Base-by-base conservation (phyloP, 2,329 filamentous ascomycete species). In the Passalora sequoiae region DNA sequence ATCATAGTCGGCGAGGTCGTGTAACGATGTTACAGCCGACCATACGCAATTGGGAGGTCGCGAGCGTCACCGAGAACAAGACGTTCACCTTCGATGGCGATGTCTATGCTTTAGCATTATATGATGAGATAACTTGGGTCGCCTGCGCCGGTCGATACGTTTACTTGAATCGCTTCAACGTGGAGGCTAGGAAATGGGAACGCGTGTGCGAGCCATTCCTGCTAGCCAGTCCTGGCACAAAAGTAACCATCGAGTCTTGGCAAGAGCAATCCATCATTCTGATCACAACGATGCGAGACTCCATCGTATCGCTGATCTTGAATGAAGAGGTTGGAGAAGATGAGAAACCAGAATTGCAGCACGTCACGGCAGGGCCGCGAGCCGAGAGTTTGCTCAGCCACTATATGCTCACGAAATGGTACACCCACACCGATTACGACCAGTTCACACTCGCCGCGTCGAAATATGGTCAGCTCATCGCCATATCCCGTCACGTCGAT, bases 81-180 rank as follows among this genome's bases (percentile, higher is more conserved):
- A 72, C 70, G 52, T 70, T 72, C 36, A 20, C 15, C 17, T 61
- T 72, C 28, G 58, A 62, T 0, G 64, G 67, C 0, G 72, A 80
- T 0, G 72, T 85, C 1, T 77, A 74, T 52, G 71, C 79, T 1
- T 70, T 81, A 1, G 65, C 76, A 1, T 72, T 76, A 4, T 75
- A 77, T 46, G 69, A 72, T 3, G 69, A 77, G 44, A 69, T 77
- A 46, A 61, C 84, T 36, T 72, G 84, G 51, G 64, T 77, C 31
- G 65, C 71, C 9, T 70, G 69, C 19, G 63, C 67, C 17, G 73
- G 71, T 2, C 35, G 46, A 5, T 66, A 59, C 20, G 64, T 69
- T n/a, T 59, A 71, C 24, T 54, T 73, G 24, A 65, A 67, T 16
- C 62, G 72, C 12, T 69, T 70, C 41, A 45, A 47, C 4, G 15